Conservation (phyloP, 2,329 filamentous ascomycete species). For the Xylaria sp. region DNA sequence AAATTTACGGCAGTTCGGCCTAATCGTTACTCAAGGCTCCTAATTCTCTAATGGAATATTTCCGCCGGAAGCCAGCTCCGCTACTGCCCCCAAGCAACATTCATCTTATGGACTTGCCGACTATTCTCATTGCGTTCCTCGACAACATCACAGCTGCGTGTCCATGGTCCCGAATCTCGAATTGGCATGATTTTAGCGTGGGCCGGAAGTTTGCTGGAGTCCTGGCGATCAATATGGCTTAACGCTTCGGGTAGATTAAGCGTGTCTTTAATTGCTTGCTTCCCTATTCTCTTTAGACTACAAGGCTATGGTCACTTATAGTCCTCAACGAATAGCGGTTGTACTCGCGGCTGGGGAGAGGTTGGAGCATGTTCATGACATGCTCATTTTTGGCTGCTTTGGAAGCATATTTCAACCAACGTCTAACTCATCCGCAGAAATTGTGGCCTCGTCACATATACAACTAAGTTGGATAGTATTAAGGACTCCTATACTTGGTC, state of each 20-base stretch:
- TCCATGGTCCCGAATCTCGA: constrained; percentile 11
- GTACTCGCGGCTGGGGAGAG: not conserved
- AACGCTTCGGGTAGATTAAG: constrained; percentile 4
- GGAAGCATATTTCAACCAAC: no score
- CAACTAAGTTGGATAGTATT: no score
- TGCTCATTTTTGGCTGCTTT: no score
- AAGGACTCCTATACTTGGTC: no score
- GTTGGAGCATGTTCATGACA: no score
- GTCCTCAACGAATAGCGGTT: not conserved
- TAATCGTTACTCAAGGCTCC: not conserved
- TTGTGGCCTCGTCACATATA: no score
- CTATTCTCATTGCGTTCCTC: constrained; percentile 21
- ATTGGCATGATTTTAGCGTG: constrained; percentile 1
- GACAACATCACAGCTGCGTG: constrained; percentile 11
- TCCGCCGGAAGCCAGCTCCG: not conserved
- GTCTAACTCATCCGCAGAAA: no score
- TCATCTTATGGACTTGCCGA: not conserved
- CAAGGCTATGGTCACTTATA: not conserved
- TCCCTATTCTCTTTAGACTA: constrained; percentile 25
- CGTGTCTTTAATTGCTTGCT: constrained; percentile 17
- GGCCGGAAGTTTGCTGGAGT: not conserved
- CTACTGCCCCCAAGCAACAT: constrained; percentile 13
- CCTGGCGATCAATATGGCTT: not conserved
- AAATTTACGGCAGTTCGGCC: not conserved
- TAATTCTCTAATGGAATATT: constrained; percentile 8